Percentiles rank a stretch among this genome's conserved stretches.
Evolutionary conservation across 306 rosid genomes (phyloP).

Genomic region (Dryas octopetala): DNA sequence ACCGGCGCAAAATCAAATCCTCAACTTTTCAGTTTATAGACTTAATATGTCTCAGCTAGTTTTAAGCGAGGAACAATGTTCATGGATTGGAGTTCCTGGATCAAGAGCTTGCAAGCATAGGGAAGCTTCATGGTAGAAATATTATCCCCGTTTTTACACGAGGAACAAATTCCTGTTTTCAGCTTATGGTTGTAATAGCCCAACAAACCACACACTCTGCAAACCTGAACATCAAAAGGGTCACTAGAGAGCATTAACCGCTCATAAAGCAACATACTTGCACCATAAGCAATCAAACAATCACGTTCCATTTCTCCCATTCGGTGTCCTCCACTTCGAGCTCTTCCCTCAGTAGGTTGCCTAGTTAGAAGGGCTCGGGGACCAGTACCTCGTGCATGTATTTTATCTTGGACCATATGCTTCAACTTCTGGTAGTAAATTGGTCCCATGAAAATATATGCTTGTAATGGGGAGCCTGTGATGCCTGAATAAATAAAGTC

Average conservation of each 20-base stretch:
- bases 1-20: too few species aligned
- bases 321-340: slow-evolving; percentile 90
- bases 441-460: slow-evolving; percentile 98
- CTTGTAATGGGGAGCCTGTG: slow-evolving; percentile 93
- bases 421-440: slow-evolving; percentile 95
- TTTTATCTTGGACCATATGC: slow-evolving; percentile 96
- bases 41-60: slow-evolving; percentile 50
- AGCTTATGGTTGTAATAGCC: slow-evolving; percentile 87
- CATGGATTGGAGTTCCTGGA: slow-evolving; percentile 97
- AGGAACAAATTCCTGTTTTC: slow-evolving; percentile 76
- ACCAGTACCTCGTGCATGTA: slow-evolving; percentile 89
- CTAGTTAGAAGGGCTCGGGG: slow-evolving; percentile 65
- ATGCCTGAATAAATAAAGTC: slow-evolving; percentile 94
- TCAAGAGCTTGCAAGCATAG: slow-evolving; percentile 93
- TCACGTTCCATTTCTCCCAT: slow-evolving; percentile 96
- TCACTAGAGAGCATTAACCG: slow-evolving; percentile 85
- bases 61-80: slow-evolving; percentile 83
- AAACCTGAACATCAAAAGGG: slow-evolving; percentile 87
- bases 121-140: slow-evolving; percentile 83
- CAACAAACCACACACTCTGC: slow-evolving; percentile 76
- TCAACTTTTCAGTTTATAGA: not conserved
- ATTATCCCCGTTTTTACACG: slow-evolving; percentile 80
- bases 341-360: slow-evolving; percentile 92
- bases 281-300: slow-evolving; percentile 87
- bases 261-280: slow-evolving; percentile 86